Evolutionary conservation across 108 stramenopile species (phyloP), one percentile per base, ranked within the genome.

Genomic region (Cyclotella kingstonii): DNA sequence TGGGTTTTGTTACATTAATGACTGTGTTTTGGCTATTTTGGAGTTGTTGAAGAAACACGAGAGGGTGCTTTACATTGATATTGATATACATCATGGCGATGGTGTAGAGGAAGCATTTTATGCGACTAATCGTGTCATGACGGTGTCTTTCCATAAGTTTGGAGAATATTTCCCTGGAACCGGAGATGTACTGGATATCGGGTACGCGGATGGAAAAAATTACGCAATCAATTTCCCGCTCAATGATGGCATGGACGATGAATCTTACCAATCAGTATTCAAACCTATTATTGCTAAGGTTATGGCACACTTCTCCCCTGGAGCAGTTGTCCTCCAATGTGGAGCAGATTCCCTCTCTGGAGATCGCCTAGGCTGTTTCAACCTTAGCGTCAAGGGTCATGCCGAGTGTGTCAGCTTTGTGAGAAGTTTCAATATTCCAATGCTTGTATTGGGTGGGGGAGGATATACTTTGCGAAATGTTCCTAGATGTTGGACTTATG

Each of bases 1-100:
- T 26, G 98, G 98, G 34, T 99, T 99, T 73, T 99, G 98, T 77
- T 99, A 98, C 81, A 94, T 99, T 63, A 99, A 99, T 76, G 98
- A 99, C 72, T 97, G 96, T 66, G 98, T 99, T 27, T 65, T 99
- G 61, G 97, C 93, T 29, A 99, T 99, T 77, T 78, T 99, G 31
- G 97, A 99, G 78, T 73, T 99, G 51, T 79, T 99, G 60, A 99
- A 99, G 86, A 84, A 90, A 55, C 97, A 99, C 68, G 93, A 96
- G 59, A 88, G 98, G 43, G 98, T 99, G 17, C 94, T 99, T n/a
- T 99, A 99, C 80, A 96, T 99, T 65, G 98, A 99, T 78, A 99
- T 99, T 78, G 98, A 99, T 73, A 97, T 99, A 46, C 98, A 99
- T 81, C 98, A 99, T 61, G 97, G 94, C 11, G 97, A 99, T 68